phyloP scores from a whole-genome alignment of 2,329 filamentous ascomycete genomes.

The Cladosporium sp. region DNA sequence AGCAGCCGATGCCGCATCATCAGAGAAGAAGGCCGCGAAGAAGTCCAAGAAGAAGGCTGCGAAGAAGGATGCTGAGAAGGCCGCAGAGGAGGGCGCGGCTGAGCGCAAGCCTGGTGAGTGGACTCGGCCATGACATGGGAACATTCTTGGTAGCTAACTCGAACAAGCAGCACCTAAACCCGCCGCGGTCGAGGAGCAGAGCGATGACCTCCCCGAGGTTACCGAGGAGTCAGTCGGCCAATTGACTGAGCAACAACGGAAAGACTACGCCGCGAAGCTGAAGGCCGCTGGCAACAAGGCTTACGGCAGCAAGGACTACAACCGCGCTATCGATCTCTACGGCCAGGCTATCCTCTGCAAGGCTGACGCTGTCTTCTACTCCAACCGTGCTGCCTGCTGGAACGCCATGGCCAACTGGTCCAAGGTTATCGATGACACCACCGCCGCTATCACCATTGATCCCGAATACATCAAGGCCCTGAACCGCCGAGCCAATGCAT shows the following conservation, averaged over 20 bases:
- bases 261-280: constrained; percentile 82
- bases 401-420: constrained; percentile 92
- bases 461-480: constrained; percentile 96
- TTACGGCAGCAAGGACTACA: constrained; percentile 90
- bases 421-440: constrained; percentile 95
- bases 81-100: constrained; percentile 19
- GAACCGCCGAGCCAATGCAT: constrained; percentile 93
- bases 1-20: constrained; percentile 37
- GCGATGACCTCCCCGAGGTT: constrained; percentile 48
- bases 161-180: constrained; percentile 21
- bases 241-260: constrained; percentile 62
- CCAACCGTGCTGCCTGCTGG: constrained; percentile 95
- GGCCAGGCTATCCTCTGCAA: constrained; percentile 95
- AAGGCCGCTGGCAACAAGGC: constrained; percentile 96
- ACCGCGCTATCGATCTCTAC: constrained; percentile 90
- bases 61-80: constrained; percentile 59
- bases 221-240: constrained; percentile 41
- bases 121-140: constrained; percentile 7
- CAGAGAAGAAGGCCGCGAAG: constrained; percentile 45
- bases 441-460: constrained; percentile 87
- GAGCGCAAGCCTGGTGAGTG: constrained; percentile 13
- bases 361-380: constrained; percentile 96
- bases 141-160: background rate
- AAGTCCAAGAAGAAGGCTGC: constrained; percentile 91
- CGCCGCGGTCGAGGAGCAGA: constrained; percentile 32